phyloP scores from a whole-genome alignment of 202 grass and related monocot genomes.

The Musa balbisiana region DNA sequence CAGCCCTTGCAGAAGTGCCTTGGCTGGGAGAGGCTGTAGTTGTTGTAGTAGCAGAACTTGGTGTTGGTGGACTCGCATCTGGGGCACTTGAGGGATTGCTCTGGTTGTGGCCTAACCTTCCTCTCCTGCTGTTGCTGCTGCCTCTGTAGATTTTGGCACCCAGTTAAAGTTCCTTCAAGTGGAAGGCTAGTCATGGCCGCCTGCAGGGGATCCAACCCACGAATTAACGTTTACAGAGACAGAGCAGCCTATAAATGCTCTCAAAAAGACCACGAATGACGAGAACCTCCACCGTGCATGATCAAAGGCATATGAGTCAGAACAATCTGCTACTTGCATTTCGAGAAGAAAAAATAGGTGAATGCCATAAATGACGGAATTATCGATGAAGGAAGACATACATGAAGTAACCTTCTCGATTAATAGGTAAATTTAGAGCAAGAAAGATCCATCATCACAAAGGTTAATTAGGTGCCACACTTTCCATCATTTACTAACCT shows the following conservation, averaged over 20 bases:
- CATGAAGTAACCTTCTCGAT: no score
- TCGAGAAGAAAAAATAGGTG: no score
- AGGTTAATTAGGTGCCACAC: background rate
- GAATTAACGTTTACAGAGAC: background rate
- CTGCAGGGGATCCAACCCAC: background rate
- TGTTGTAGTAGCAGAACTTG: conserved; percentile 48
- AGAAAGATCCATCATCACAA: background rate
- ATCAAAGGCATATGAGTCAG: no score
- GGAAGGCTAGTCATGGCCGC: conserved; percentile 24
- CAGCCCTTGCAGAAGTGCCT: conserved; percentile 33
- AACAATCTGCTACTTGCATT: no score
- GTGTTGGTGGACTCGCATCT: conserved; percentile 39
- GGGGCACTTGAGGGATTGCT: conserved; percentile 35
- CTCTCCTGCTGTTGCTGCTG: conserved; percentile 3
- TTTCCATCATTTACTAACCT: no score
- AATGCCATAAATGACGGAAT: no score
- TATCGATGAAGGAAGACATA: no score
- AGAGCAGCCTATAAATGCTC: conserved; percentile 3
- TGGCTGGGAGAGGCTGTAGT: conserved; percentile 38
- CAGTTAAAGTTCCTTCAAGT: conserved; percentile 25
- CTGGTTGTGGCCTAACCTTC: conserved; percentile 22
- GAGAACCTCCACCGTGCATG: background rate
- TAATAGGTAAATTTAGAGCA: no score
- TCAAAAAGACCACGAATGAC: background rate
- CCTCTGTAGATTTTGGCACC: background rate